Percentiles rank a stretch among this genome's conserved stretches.
Evolutionary conservation across 2,329 filamentous ascomycete species (phyloP).

Genomic region (Ilyonectria mors-panacis): DNA sequence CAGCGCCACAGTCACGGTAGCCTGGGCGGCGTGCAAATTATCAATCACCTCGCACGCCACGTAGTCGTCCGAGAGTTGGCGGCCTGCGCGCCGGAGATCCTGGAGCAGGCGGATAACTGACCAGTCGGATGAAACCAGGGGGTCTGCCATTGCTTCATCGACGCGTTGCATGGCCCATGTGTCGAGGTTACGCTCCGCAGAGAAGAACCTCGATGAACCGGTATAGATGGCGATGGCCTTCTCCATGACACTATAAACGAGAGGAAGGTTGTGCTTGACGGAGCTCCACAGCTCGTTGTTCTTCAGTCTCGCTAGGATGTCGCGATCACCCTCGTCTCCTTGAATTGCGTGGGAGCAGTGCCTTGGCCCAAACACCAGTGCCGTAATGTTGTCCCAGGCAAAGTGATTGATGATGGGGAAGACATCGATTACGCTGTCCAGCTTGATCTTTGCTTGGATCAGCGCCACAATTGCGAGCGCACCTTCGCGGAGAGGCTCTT

Average conservation of each 20-base stretch:
- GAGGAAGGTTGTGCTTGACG: conserved; percentile 15
- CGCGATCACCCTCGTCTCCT: not conserved
- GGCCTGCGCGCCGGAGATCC: conserved; percentile 3
- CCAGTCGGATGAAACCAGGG: not conserved
- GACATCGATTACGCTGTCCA: not conserved
- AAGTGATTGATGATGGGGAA: not conserved
- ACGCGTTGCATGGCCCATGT: not conserved
- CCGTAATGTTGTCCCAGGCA: not conserved
- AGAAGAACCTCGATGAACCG: not conserved
- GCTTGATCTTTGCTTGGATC: not conserved
- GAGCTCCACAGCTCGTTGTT: conserved; percentile 16
- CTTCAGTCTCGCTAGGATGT: conserved; percentile 6
- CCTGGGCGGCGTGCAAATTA: conserved; percentile 10
- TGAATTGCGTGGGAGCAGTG: not conserved
- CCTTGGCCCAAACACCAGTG: not conserved
- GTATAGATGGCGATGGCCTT: not conserved
- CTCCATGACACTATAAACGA: not conserved
- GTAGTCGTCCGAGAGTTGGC: conserved; percentile 7
- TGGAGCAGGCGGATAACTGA: not conserved
- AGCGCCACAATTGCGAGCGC: not conserved
- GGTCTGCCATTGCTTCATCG: not conserved
- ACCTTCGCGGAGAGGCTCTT: conserved; percentile 1
- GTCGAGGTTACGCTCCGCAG: not conserved
- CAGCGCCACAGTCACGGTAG: conserved; percentile 10
- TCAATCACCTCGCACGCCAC: conserved; percentile 11